These are phyloP conservation scores for Termitomyces sp. DNA, from an alignment of 768 basidiomycete genomes.

Conservation along the genomic window DNA sequence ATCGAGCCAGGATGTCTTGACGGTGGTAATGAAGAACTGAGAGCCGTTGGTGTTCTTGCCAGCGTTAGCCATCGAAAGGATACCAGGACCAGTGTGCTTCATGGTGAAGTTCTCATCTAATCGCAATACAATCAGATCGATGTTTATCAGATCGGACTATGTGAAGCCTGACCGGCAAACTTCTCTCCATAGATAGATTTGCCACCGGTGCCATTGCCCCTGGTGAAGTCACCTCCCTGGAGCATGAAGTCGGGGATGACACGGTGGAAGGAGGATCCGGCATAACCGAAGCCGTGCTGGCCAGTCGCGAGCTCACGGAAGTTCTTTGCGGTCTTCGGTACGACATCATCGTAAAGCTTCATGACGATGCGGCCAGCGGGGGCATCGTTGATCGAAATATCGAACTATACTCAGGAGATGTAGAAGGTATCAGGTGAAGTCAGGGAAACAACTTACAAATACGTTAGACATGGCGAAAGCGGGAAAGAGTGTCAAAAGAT, in stretches of 20 bases:
- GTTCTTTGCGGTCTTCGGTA: constrained; percentile 72
- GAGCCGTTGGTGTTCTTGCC: constrained; percentile 82
- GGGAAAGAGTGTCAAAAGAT: background rate
- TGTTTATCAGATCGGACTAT: background rate
- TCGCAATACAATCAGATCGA: constrained; percentile 2
- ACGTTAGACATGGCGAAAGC: background rate
- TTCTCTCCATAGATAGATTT: constrained; percentile 74
- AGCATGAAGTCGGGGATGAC: constrained; percentile 83
- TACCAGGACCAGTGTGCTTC: constrained; percentile 66
- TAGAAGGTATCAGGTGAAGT: background rate
- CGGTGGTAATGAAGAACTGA: constrained; percentile 89
- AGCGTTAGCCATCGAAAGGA: constrained; percentile 80
- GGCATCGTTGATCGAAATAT: constrained; percentile 45
- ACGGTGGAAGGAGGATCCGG: constrained; percentile 68
- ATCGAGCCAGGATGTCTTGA: constrained; percentile 73
- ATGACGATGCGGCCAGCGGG: constrained; percentile 63
- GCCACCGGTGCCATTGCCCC: constrained; percentile 69
- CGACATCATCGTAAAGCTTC: constrained; percentile 78
- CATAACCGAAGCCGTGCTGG: constrained; percentile 69
- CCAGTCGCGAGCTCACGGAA: constrained; percentile 90
- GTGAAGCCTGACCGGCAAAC: constrained; percentile 48
- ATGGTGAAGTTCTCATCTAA: constrained; percentile 81
- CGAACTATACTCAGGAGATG: constrained; percentile 44
- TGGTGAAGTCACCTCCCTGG: constrained; percentile 87
- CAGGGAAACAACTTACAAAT: background rate